Evolutionary conservation across 805 yeast genomes (phyloP).

Genomic region (Candida hungchunana): DNA sequence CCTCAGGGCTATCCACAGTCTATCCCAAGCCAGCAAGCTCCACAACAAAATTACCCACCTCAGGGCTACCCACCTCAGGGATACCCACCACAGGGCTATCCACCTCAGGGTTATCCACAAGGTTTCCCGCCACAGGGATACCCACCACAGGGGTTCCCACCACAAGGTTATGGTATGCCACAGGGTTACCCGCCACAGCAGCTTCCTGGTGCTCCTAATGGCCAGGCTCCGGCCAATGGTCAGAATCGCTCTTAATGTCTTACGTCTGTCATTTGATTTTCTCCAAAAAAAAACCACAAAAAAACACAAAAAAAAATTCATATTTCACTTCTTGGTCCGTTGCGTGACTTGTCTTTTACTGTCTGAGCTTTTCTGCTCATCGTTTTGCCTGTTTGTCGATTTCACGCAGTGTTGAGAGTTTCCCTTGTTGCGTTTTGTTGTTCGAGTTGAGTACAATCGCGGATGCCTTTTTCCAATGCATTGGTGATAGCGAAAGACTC

Average conservation of each 20-base stretch:
- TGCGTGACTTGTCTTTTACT: conserved; percentile 1
- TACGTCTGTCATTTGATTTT: conserved; percentile 1
- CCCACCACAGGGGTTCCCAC: conserved; percentile 12
- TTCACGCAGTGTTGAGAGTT: neutral
- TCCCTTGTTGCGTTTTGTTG: neutral
- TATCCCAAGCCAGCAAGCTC: conserved; percentile 12
- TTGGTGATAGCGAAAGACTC: no score
- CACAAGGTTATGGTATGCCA: conserved; percentile 18
- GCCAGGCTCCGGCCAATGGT: conserved; percentile 10
- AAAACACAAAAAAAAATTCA: conserved; percentile 4
- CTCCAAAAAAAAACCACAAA: conserved; percentile 1
- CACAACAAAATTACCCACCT: conserved; percentile 11
- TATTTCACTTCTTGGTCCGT: no score
- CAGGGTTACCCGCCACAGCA: conserved; percentile 10
- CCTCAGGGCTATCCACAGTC: conserved; percentile 23
- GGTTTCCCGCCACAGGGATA: conserved; percentile 17
- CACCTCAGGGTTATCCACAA: conserved; percentile 17
- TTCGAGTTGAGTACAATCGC: neutral
- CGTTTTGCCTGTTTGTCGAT: neutral
- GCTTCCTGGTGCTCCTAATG: conserved; percentile 3
- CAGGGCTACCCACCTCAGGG: conserved; percentile 9
- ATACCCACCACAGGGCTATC: conserved; percentile 15
- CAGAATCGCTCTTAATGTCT: conserved; percentile 1
- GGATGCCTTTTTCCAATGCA: neutral
- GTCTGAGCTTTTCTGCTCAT: neutral